Percentiles rank a stretch among this genome's conserved stretches.
These are phyloP conservation scores for Yamadazyma atlantica DNA, from an alignment of 1,139 yeast genomes.

Conservation along the genomic window DNA sequence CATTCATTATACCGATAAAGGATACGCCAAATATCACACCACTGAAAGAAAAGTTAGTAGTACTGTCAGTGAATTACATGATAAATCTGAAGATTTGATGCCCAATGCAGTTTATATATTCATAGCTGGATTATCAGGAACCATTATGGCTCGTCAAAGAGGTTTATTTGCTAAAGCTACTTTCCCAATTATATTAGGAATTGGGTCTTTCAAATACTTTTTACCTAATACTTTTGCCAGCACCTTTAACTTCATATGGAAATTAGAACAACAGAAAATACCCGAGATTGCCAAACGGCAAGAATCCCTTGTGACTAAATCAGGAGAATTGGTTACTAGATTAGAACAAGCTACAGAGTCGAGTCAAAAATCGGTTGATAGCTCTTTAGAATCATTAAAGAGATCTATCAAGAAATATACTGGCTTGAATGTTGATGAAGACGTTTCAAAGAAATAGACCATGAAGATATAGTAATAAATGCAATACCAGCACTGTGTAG, in stretches of 20 bases:
- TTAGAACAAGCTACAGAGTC: constrained; percentile 39
- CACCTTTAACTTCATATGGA: constrained; percentile 61
- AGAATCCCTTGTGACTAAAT: constrained; percentile 41
- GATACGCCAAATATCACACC: constrained; percentile 51
- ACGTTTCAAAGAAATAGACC: constrained; percentile 52
- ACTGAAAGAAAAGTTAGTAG: constrained; percentile 67
- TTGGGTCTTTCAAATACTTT: constrained; percentile 68
- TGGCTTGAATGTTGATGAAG: constrained; percentile 68
- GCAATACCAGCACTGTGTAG: too few species aligned
- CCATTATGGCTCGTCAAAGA: constrained; percentile 74
- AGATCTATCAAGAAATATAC: constrained; percentile 57
- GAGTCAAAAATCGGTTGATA: constrained; percentile 39
- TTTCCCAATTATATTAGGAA: constrained; percentile 67
- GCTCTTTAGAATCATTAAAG: constrained; percentile 44
- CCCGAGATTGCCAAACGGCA: constrained; percentile 74
- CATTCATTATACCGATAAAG: constrained; percentile 27
- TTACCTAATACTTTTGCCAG: constrained; percentile 77
- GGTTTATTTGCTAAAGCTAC: constrained; percentile 55
- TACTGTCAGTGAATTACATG: constrained; percentile 69
- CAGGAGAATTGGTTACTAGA: constrained; percentile 45
- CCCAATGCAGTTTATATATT: constrained; percentile 74
- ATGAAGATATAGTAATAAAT: too few species aligned
- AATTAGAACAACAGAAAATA: constrained; percentile 59
- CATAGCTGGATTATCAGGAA: constrained; percentile 79
- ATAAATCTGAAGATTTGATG: constrained; percentile 68